phyloP scores from a whole-genome alignment of 2,329 filamentous ascomycete genomes.

The Gyromitra esculenta region DNA sequence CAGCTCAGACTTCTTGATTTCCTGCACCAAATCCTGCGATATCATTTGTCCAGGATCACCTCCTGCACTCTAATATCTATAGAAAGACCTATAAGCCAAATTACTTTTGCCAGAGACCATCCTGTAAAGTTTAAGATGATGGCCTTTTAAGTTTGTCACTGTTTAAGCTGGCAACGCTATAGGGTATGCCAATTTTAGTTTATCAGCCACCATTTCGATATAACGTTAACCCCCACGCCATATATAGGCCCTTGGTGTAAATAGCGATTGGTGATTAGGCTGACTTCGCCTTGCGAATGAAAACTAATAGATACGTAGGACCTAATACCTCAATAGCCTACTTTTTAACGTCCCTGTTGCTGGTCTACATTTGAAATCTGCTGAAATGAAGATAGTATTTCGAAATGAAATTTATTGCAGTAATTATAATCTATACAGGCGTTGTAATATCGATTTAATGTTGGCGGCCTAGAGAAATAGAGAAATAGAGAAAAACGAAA shows the following conservation, averaged over 20 bases:
- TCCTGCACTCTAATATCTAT: neutral
- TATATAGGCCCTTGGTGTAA: neutral
- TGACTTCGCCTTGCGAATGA: neutral
- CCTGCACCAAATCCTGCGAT: neutral
- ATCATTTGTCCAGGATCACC: neutral
- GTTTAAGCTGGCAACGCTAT: neutral
- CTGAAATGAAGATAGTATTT: slow-evolving; percentile 26
- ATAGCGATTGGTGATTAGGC: neutral
- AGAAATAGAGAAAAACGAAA: neutral
- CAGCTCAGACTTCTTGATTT: neutral
- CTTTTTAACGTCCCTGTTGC: no score
- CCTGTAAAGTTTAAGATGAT: neutral
- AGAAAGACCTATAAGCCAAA: neutral
- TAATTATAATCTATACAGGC: slow-evolving; percentile 27
- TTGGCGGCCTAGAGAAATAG: slow-evolving; percentile 29
- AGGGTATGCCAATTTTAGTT: neutral
- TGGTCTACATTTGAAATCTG: neutral
- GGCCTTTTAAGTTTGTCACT: neutral
- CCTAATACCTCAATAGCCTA: no score
- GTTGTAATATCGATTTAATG: neutral
- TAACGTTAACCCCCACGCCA: neutral
- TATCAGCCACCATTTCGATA: neutral
- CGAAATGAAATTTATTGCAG: neutral
- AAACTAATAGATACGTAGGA: no score
- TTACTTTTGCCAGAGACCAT: neutral